Conservation (phyloP, 2,329 filamentous ascomycete genomes). For the Gremmenia infestans region DNA sequence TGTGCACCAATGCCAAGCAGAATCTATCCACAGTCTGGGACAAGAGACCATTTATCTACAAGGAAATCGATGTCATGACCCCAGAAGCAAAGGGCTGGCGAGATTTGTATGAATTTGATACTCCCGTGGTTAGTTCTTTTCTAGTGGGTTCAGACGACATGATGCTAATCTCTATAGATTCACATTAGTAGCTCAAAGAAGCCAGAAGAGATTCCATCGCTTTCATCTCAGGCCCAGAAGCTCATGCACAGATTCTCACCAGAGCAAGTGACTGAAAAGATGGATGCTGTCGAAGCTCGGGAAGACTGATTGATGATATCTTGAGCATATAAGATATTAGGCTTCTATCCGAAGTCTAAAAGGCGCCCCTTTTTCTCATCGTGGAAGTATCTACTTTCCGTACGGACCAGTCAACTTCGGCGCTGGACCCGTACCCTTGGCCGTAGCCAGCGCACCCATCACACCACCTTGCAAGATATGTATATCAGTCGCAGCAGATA, state of each 20-base stretch:
- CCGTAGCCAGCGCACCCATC: conserved; percentile 42
- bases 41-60: conserved; percentile 59
- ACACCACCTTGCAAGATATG: conserved; percentile 44
- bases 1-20: conserved; percentile 64
- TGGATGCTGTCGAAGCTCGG: conserved; percentile 53
- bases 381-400: conserved; percentile 18
- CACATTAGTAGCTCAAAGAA: conserved; percentile 54
- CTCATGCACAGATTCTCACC: conserved; percentile 73
- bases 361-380: not conserved
- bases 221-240: conserved; percentile 48
- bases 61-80: conserved; percentile 65
- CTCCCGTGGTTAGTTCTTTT: conserved; percentile 58
- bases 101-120: conserved; percentile 74
- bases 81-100: conserved; percentile 61
- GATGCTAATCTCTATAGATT: conserved; percentile 35
- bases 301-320: not conserved
- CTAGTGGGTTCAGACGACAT: not conserved
- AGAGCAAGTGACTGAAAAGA: conserved; percentile 60
- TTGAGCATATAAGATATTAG: not conserved
- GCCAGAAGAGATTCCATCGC: conserved; percentile 44
- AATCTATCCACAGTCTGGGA: conserved; percentile 67
- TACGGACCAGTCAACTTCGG: conserved; percentile 28
- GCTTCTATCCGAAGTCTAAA: not conserved
- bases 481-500: conserved; percentile 53
- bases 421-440: conserved; percentile 35